Percentiles rank a stretch among this genome's conserved stretches.
These are phyloP conservation scores for Suzukiozyma palmioleophila DNA, from an alignment of 1,139 yeast genomes.

Conservation along the genomic window DNA sequence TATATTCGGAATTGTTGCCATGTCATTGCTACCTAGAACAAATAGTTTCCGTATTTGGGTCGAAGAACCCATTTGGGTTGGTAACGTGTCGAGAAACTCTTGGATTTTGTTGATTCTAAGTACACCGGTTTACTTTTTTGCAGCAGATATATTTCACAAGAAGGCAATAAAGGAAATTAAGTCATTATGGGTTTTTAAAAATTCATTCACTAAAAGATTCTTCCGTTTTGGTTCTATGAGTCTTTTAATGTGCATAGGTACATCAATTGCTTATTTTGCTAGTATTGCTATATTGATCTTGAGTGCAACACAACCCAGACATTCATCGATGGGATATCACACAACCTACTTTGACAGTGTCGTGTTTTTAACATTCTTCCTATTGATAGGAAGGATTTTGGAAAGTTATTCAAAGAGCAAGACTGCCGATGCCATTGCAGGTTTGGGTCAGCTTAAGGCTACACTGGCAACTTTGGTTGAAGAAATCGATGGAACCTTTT, in stretches of 20 bases:
- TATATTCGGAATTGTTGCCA: constrained; percentile 62
- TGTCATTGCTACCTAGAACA: constrained; percentile 51
- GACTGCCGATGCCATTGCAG: constrained; percentile 62
- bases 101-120: constrained; percentile 64
- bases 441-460: constrained; percentile 49
- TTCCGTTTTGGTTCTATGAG: constrained; percentile 78
- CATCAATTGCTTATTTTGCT: constrained; percentile 66
- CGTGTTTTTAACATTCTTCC: constrained; percentile 66
- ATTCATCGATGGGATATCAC: constrained; percentile 40
- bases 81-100: constrained; percentile 56
- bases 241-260: constrained; percentile 66
- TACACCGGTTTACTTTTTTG: constrained; percentile 71
- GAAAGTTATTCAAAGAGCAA: constrained; percentile 64
- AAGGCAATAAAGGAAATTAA: constrained; percentile 60
- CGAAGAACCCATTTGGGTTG: constrained; percentile 60
- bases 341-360: constrained; percentile 77
- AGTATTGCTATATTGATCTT: constrained; percentile 55
- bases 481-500: constrained; percentile 15
- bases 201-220: constrained; percentile 52
- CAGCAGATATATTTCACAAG: constrained; percentile 67
- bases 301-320: constrained; percentile 36
- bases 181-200: constrained; percentile 54
- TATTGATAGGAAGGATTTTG: constrained; percentile 63
- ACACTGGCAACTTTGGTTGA: constrained; percentile 47
- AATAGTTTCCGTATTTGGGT: constrained; percentile 49